Conservation (phyloP, 805 yeast genomes). For the Saitoella complicata region DNA sequence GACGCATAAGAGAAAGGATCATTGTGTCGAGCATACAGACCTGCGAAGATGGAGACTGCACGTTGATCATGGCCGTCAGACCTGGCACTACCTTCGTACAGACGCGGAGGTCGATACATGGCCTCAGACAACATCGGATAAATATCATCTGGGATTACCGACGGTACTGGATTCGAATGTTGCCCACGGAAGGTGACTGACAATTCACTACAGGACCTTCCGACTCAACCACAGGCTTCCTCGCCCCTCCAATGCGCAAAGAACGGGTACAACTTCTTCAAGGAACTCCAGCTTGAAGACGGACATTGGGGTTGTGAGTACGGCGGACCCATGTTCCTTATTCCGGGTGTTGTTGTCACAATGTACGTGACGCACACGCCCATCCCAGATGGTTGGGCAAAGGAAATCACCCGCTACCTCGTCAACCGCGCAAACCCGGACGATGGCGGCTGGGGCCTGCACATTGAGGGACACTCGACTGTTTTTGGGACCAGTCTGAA, state of each 20-base stretch:
- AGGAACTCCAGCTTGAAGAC: conserved; percentile 49
- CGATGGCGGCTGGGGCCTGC: conserved; percentile 99
- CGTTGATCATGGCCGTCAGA: conserved; percentile 59
- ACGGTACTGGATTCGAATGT: conserved; percentile 5
- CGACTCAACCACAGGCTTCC: conserved; percentile 19
- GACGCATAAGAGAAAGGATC: too few species aligned
- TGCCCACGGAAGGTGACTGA: background rate
- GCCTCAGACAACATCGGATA: conserved; percentile 36
- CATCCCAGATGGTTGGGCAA: conserved; percentile 47
- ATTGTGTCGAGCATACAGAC: conserved; percentile 44
- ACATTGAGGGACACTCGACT: conserved; percentile 80
- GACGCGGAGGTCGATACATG: conserved; percentile 21
- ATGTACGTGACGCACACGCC: conserved; percentile 51
- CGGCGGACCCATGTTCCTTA: conserved; percentile 96
- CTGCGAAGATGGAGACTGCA: conserved; percentile 56
- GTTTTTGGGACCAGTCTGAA: conserved; percentile 88
- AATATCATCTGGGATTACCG: conserved; percentile 35
- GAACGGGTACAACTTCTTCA: conserved; percentile 59
- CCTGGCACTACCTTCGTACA: conserved; percentile 49
- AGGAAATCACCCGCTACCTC: conserved; percentile 67
- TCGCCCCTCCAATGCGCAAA: conserved; percentile 46
- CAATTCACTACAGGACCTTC: conserved; percentile 24
- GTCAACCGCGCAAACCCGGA: conserved; percentile 92
- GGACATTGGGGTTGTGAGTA: conserved; percentile 87
- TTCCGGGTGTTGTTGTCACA: conserved; percentile 71